Base-by-base conservation (phyloP, 306 rosid species). In the Senna tora region DNA sequence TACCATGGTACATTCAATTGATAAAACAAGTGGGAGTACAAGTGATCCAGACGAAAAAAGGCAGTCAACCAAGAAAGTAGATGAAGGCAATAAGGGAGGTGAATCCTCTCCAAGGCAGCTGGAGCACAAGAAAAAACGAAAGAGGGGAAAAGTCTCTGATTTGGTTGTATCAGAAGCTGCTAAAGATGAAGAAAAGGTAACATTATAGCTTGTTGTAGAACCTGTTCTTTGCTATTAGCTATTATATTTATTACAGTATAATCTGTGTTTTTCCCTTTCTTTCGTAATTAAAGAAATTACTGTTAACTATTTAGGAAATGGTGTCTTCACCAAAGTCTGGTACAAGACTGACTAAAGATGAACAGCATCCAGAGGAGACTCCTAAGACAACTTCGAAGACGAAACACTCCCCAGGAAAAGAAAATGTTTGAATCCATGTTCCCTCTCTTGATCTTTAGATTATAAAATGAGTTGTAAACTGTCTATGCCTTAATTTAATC, bases 311-410 rank as follows among this genome's bases (percentile, higher is more conserved):
- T 56, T 54, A 89, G 93, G 87, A 86, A 81, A 68, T 33, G 6
- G 55, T 78, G 46, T 70, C 87, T 73, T 77, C 83, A 9, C 86
- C 78, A 1, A 88, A 84, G 81, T 72, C 84, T 21, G 80, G 70
- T 45, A 10, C 57, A 9, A 90, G 86, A 83, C 71, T 80, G 69
- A 78, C 78, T 19, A 88, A 88, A 66, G 87, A 76, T 50, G 86
- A 74, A 69, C 56, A 72, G 13, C 67, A 17, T 28, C 32, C 53
- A 43, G 89, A 85, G 81, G 84, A 70, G 82, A 81, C 88, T 65
- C 80, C 89, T 0, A 90, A 82, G 87, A 59, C 83, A 56, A 81
- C 53, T 75, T 79, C 82, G 75, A 93, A 93, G 86, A 84, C 96
- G 83, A 93, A 90, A 78, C 90, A 75, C 17, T 77, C 85, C 72